Conservation (phyloP, 257 asterid species). For the Fraxinus quadrangulata region DNA sequence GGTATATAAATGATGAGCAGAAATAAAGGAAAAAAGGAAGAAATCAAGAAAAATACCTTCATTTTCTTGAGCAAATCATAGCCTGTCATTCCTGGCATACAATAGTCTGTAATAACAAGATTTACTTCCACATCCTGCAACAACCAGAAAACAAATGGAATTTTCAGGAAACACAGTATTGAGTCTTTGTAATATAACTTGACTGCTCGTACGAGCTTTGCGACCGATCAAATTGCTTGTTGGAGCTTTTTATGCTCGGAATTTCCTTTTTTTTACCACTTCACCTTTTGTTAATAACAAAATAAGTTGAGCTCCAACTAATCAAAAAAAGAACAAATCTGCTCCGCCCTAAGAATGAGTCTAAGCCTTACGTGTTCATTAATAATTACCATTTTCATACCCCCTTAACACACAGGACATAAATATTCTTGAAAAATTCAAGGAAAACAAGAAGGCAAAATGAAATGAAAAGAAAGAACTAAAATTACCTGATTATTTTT, state of each 20-base stretch:
- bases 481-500: constrained; percentile 17
- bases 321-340: too few relatives aligned
- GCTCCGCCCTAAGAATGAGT: too few relatives aligned
- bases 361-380: too few relatives aligned
- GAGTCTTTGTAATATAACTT: not conserved
- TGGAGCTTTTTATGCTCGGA: not conserved
- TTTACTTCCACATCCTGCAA: constrained; percentile 49
- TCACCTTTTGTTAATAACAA: too few relatives aligned
- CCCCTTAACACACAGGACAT: too few relatives aligned
- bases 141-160: not conserved
- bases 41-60: constrained; percentile 38
- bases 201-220: too few relatives aligned
- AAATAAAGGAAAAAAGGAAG: not conserved
- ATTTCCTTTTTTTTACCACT: too few relatives aligned
- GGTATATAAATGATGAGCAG: not conserved
- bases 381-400: too few relatives aligned
- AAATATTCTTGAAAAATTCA: not conserved
- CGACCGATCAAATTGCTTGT: not conserved
- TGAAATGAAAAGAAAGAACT: not conserved
- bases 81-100: constrained; percentile 73
- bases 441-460: not conserved
- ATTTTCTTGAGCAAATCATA: constrained; percentile 66
- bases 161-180: not conserved
- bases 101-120: constrained; percentile 61
- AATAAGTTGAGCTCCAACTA: too few relatives aligned